Evolutionary conservation across 108 stramenopile species (phyloP).

Genomic region (Nitzschia palea): DNA sequence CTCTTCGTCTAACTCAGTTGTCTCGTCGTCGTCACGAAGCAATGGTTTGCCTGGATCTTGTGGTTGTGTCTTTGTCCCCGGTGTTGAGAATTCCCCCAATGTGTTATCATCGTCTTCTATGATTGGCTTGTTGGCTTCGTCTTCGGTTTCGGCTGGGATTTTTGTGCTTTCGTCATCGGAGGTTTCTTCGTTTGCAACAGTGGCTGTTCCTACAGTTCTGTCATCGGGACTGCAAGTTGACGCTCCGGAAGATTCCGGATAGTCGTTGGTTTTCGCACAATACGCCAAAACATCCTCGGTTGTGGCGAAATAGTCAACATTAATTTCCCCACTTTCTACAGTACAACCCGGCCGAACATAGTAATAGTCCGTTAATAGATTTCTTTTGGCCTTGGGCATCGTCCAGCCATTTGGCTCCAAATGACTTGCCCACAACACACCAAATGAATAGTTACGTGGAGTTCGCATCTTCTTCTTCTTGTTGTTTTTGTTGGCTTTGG

Average conservation of each 20-base stretch:
- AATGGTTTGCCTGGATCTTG: constrained; percentile 11
- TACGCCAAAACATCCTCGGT: constrained; percentile 1
- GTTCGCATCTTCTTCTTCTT: neutral
- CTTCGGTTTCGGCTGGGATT: constrained; percentile 2
- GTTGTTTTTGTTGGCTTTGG: neutral
- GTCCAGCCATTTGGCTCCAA: constrained; percentile 10
- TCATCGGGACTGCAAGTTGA: neutral
- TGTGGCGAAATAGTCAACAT: neutral
- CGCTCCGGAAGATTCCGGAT: neutral
- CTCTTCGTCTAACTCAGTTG: neutral
- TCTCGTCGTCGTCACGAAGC: neutral
- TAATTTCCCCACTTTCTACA: neutral
- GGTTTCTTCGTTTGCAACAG: neutral
- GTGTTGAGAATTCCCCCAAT: constrained; percentile 3
- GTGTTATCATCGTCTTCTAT: neutral
- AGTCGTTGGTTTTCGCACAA: neutral
- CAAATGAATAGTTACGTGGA: constrained; percentile 5
- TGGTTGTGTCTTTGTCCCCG: neutral
- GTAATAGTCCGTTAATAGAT: neutral
- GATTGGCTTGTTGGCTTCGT: neutral
- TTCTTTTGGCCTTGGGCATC: neutral
- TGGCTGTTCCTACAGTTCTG: neutral
- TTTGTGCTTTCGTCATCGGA: constrained; percentile 14
- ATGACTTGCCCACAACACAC: neutral
- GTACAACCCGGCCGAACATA: neutral